Percentiles rank a stretch among this genome's conserved stretches.
These are phyloP conservation scores for Phaeodactylum tricornutum DNA, from an alignment of 108 stramenopile genomes.

Conservation along the genomic window DNA sequence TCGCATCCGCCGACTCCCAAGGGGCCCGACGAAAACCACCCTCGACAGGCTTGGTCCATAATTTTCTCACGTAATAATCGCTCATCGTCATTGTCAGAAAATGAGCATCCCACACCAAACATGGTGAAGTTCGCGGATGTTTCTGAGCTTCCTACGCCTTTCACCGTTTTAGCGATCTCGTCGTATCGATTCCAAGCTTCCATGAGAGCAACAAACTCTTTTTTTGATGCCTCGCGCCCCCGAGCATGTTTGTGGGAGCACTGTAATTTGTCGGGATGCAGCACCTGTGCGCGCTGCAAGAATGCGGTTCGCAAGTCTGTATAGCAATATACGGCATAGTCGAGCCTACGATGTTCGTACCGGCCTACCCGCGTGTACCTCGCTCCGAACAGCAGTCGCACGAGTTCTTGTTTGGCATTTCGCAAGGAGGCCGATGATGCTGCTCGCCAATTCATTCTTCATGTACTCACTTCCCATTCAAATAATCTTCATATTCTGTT, in stretches of 20 bases:
- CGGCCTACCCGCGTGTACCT: constrained; percentile 22
- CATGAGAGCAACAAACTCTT: constrained; percentile 49
- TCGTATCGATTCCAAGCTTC: constrained; percentile 66
- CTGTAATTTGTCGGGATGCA: constrained; percentile 76
- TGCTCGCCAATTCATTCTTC: constrained; percentile 9
- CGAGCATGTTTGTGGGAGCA: too few relatives aligned
- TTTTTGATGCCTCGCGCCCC: too few relatives aligned
- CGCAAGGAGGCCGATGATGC: constrained; percentile 15
- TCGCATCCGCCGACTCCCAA: too few relatives aligned
- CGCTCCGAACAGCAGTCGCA: constrained; percentile 27
- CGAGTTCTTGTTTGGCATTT: constrained; percentile 22
- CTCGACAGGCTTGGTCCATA: constrained; percentile 73
- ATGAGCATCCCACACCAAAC: constrained; percentile 83
- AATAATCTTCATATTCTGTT: too few relatives aligned
- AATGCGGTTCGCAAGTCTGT: constrained; percentile 45
- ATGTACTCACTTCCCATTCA: too few relatives aligned
- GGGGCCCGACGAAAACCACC: constrained; percentile 68
- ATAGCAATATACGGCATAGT: constrained; percentile 33
- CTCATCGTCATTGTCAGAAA: constrained; percentile 61
- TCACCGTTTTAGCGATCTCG: constrained; percentile 21
- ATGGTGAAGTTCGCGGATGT: constrained; percentile 51
- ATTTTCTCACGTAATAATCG: constrained; percentile 46
- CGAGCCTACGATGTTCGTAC: constrained; percentile 27
- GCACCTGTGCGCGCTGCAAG: constrained; percentile 33
- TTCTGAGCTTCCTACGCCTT: constrained; percentile 1